phyloP scores from a whole-genome alignment of 1,139 yeast genomes.

The Yamadazyma conglobata region DNA sequence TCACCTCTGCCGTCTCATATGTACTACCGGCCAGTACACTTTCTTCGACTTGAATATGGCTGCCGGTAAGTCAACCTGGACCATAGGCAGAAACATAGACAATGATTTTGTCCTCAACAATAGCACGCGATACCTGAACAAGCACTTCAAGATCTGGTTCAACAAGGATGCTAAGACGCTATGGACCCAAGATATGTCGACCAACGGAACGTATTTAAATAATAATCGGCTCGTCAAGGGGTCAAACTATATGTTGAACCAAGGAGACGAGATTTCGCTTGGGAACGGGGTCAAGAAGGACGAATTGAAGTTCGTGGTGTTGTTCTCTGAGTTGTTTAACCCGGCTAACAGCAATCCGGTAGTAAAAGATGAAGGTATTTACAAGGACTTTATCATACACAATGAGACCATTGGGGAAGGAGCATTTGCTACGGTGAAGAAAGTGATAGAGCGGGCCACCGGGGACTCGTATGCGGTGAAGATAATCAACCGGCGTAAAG shows the following conservation, averaged over 20 bases:
- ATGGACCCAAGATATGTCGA: conserved; percentile 68
- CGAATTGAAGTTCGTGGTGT: conserved; percentile 69
- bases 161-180: conserved; percentile 51
- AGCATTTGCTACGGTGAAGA: conserved; percentile 93
- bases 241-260: conserved; percentile 78
- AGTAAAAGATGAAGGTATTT: conserved; percentile 49
- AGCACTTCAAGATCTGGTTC: conserved; percentile 72
- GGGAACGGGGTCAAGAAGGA: conserved; percentile 86
- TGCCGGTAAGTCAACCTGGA: conserved; percentile 53
- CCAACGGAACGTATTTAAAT: conserved; percentile 90
- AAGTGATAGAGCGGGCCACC: conserved; percentile 79
- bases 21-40: conserved; percentile 62
- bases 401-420: conserved; percentile 92
- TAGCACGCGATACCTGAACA: conserved; percentile 70
- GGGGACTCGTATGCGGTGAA: conserved; percentile 89
- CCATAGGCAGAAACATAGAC: conserved; percentile 71
- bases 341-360: conserved; percentile 26
- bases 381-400: conserved; percentile 71
- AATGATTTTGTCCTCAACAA: conserved; percentile 60
- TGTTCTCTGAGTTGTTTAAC: conserved; percentile 46
- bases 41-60: conserved; percentile 38
- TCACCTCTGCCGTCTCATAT: conserved; percentile 50
- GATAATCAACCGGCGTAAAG: conserved; percentile 78
- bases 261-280: conserved; percentile 88
- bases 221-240: conserved; percentile 69